Evolutionary conservation across 371 early-diverging fungal species (phyloP), one percentile per base, ranked within the genome.

Genomic region (Actinomucor elegans): DNA sequence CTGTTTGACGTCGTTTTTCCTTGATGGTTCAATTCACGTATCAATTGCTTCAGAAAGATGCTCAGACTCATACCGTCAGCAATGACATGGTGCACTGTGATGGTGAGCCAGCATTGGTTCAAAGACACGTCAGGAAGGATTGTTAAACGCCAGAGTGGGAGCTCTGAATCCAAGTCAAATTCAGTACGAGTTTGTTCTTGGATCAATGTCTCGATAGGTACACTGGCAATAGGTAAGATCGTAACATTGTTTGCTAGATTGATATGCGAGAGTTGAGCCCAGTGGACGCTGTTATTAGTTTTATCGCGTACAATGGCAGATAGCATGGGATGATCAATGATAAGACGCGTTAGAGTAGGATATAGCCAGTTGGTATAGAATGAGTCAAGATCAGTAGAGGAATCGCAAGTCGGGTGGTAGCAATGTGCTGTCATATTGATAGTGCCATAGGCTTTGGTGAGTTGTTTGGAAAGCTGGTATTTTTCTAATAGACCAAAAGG

Each of bases 121-220:
- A 14, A 59, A 28, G 10, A 47, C 43, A 8, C 45, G 38, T 37
- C 52, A 48, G 34, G 47, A 17, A 48, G 42, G 18, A 59, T 61
- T 18, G 24, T 36, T 36, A 77, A 44, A 12, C 64, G 61, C 77
- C 77, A 77, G 7, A 67, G 57, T n/a, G 77, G 77, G 0, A 55
- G 3, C 8, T 48, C 21, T 0, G 45, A 7, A 31, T 62, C 49
- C 12, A 66, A 28, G 20, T 69, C 64, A 34, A 77, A 67, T 28
- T 67, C 68, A 3, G 15, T 12, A 11, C 20, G n/a, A 1, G 52
- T 47, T 32, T 56, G 47, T 28, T 51, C 40, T 29, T 43, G 34
- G 27, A 52, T 56, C 12, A 42, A 27, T 10, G 38, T 24, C 17
- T 51, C 21, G 28, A 58, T 8, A 1, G 36, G 17, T 23, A 29